A percentile compares a stretch with the other conserved stretches of the same genome.
Conservation (phyloP, 1,284 basidiomycete species). For the Phylloboletellus chloephorus region DNA sequence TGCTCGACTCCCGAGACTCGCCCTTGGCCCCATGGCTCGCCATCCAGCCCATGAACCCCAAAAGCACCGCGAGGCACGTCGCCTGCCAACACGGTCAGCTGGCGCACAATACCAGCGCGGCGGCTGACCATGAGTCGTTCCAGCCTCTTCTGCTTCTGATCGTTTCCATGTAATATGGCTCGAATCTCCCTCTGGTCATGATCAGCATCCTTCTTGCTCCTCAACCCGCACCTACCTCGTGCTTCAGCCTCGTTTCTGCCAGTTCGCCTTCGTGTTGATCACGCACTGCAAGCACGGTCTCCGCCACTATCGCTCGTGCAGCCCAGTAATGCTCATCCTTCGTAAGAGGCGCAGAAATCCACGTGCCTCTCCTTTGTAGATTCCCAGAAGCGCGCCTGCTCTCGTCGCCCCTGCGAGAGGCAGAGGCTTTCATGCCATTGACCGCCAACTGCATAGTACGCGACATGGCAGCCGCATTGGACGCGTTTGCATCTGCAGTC, state of each 20-base stretch:
- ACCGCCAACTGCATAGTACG: constrained; percentile 31
- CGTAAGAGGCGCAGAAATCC: constrained; percentile 28
- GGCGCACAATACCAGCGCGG: constrained; percentile 6
- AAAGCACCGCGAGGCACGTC: constrained; percentile 37
- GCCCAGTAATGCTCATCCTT: constrained; percentile 56
- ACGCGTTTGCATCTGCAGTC: neutral
- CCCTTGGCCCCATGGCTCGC: constrained; percentile 29
- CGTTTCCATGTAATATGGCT: constrained; percentile 35
- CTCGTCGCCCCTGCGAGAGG: neutral
- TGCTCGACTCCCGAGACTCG: constrained; percentile 28
- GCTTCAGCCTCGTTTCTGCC: constrained; percentile 37
- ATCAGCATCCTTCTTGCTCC: neutral
- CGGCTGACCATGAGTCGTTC: constrained; percentile 49
- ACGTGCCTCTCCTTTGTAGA: constrained; percentile 10
- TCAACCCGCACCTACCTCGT: constrained; percentile 35
- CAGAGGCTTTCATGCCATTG: constrained; percentile 6
- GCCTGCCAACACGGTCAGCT: constrained; percentile 34
- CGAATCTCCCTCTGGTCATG: constrained; percentile 39
- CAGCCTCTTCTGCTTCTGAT: constrained; percentile 41
- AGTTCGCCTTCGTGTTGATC: constrained; percentile 46
- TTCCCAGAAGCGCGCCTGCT: neutral
- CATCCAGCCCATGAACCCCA: constrained; percentile 41
- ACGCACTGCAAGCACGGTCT: constrained; percentile 47
- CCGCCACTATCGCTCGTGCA: constrained; percentile 53
- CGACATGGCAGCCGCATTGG: constrained; percentile 14